A percentile compares a stretch with the other conserved stretches of the same genome.
Conservation (phyloP, 1,139 yeast species). For the Candida sp. region DNA sequence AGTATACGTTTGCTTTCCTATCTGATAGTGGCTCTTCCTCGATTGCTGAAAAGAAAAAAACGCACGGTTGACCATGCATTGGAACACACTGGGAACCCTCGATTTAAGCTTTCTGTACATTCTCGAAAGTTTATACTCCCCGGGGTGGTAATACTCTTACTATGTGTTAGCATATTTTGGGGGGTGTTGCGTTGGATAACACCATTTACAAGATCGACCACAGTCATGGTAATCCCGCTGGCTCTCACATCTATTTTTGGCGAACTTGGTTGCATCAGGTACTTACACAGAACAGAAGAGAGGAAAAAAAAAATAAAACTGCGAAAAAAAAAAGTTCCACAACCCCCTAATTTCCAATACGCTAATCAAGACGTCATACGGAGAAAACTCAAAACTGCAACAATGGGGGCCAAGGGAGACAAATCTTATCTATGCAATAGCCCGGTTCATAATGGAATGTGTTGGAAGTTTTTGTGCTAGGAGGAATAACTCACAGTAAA, state of each 20-base stretch:
- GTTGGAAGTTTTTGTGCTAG: not conserved
- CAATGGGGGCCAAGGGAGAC: not conserved
- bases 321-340: not conserved
- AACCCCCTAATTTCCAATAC: slow-evolving; percentile 1
- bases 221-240: too few species aligned
- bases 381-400: not conserved
- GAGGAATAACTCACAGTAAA: not conserved
- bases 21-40: too few species aligned
- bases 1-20: not conserved
- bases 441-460: not conserved
- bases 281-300: not conserved
- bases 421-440: not conserved
- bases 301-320: not conserved
- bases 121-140: too few species aligned
- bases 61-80: not conserved
- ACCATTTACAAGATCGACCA: too few species aligned
- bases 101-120: not conserved
- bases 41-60: too few species aligned
- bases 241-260: not conserved
- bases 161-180: too few species aligned
- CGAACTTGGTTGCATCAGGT: slow-evolving; percentile 1
- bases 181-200: too few species aligned
- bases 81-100: too few species aligned
- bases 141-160: too few species aligned
- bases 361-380: not conserved